phyloP scores from a whole-genome alignment of 352 stramenopile species.

The Globisporangium takayamanum region DNA sequence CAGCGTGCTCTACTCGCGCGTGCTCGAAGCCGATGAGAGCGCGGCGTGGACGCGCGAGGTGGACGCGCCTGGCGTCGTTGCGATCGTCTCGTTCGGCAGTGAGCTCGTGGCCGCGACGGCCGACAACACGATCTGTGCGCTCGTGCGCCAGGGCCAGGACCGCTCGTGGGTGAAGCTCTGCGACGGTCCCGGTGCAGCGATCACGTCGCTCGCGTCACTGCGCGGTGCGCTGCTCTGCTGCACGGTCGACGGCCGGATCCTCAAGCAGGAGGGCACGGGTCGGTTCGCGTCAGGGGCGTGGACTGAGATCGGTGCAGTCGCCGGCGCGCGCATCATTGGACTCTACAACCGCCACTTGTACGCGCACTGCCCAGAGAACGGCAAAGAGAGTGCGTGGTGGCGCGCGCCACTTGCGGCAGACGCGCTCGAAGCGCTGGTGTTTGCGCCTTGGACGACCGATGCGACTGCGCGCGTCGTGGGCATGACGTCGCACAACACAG shows the following conservation, averaged over 20 bases:
- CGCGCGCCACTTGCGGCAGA: conserved; percentile 39
- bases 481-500: conserved; percentile 71
- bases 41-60: conserved; percentile 38
- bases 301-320: conserved; percentile 42
- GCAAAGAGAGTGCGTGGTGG: conserved; percentile 25
- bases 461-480: conserved; percentile 27
- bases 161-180: conserved; percentile 50
- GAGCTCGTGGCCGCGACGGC: conserved; percentile 55
- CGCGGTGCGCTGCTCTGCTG: conserved; percentile 58
- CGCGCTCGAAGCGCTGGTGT: conserved; percentile 43
- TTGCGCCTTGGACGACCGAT: conserved; percentile 27
- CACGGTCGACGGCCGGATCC: conserved; percentile 48
- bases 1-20: conserved; percentile 48
- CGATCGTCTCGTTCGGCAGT: conserved; percentile 72
- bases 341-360: conserved; percentile 78
- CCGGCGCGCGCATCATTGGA: conserved; percentile 37
- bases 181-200: conserved; percentile 26
- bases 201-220: conserved; percentile 63
- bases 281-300: conserved; percentile 56
- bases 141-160: conserved; percentile 32
- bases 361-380: conserved; percentile 21
- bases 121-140: conserved; percentile 45
- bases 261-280: conserved; percentile 60
- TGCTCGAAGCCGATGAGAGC: conserved; percentile 38
- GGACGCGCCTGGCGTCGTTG: conserved; percentile 34